A percentile compares a stretch with the other conserved stretches of the same genome.
Evolutionary conservation across 2,329 filamentous ascomycete species (phyloP).

Genomic region (Sporothrix variecibatus): DNA sequence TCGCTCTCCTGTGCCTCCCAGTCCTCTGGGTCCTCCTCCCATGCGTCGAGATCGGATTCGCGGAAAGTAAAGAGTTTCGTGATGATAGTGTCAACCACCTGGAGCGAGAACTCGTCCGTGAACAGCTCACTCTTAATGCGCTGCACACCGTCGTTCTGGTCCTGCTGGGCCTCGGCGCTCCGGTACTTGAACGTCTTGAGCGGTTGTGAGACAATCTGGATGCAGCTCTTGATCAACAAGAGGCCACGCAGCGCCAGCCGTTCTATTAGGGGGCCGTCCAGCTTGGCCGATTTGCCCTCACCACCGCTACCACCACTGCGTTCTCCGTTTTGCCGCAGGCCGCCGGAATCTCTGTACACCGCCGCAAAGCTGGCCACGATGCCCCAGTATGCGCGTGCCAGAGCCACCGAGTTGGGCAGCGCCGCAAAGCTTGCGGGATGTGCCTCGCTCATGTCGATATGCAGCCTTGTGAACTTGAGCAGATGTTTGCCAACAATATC

Average conservation of each 20-base stretch:
- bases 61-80: slow-evolving; percentile 87
- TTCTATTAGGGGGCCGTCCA: slow-evolving; percentile 68
- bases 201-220: slow-evolving; percentile 82
- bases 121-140: slow-evolving; percentile 74
- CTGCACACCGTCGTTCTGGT: slow-evolving; percentile 69
- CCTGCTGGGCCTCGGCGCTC: slow-evolving; percentile 70
- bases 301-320: slow-evolving; percentile 38
- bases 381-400: slow-evolving; percentile 84
- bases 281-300: slow-evolving; percentile 47
- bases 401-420: slow-evolving; percentile 74
- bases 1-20: slow-evolving; percentile 92
- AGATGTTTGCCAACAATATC: slow-evolving; percentile 76
- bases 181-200: slow-evolving; percentile 82
- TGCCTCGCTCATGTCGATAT: slow-evolving; percentile 77
- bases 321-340: slow-evolving; percentile 51
- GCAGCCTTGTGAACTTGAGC: slow-evolving; percentile 87
- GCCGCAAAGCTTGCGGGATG: slow-evolving; percentile 83
- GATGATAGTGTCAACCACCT: slow-evolving; percentile 82
- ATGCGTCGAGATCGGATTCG: slow-evolving; percentile 80
- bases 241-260: slow-evolving; percentile 81
- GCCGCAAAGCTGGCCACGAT: slow-evolving; percentile 76
- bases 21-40: slow-evolving; percentile 92
- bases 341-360: slow-evolving; percentile 64
- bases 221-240: slow-evolving; percentile 76
- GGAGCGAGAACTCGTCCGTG: slow-evolving; percentile 71